Base-by-base conservation (phyloP, 225 moss, liverwort and hornwort species). In the Marchantia paleacea region DNA sequence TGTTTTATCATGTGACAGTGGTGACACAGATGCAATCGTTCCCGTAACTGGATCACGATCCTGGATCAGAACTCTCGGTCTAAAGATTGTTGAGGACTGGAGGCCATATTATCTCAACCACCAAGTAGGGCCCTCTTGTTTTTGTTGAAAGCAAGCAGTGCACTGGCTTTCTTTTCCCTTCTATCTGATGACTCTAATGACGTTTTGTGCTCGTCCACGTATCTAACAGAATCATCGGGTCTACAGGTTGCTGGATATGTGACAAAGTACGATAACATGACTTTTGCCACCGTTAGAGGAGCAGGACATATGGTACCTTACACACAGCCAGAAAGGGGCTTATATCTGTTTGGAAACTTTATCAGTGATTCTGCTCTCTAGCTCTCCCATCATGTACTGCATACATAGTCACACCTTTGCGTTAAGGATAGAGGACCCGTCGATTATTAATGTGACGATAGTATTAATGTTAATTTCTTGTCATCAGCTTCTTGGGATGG, bases 281-380 rank as follows among this genome's bases (percentile, higher is more conserved):
- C 90, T 25, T 91, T 95, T 75, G 87, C 97, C n/a, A 97, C 97
- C 1, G 90, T 97, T 26, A 85, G 97, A 84, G 91, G 91, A 24
- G 97, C 95, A 55, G 97, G 97, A 55, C 95, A 97, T 55, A 97
- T 97, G 97, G 97, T 97, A 70, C 95, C 97, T 29, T 97, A 95
- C 81, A 95, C 97, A 3, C 95, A 97, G 77, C 95, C 97, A 49
- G 93, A 87, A 48, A 90, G 97, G 78, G 95, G 83, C 79, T 81
- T 97, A 0, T 90, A 93, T 80, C 83, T 97, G 55, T 95, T 97
- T 73, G 84, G 91, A 82, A 87, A 91, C 54, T 97, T 97, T 75
- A 88, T 97, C 29, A 69, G 53, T 29, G 69, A 57, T 14, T 49
- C 4, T 57, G 55, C 28, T 28, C 28, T 55, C 25, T 75, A 55